Percentiles rank a stretch among this genome's conserved stretches.
Evolutionary conservation across 2,329 filamentous ascomycete species (phyloP).

Genomic region (Hansfordia pulvinata): DNA sequence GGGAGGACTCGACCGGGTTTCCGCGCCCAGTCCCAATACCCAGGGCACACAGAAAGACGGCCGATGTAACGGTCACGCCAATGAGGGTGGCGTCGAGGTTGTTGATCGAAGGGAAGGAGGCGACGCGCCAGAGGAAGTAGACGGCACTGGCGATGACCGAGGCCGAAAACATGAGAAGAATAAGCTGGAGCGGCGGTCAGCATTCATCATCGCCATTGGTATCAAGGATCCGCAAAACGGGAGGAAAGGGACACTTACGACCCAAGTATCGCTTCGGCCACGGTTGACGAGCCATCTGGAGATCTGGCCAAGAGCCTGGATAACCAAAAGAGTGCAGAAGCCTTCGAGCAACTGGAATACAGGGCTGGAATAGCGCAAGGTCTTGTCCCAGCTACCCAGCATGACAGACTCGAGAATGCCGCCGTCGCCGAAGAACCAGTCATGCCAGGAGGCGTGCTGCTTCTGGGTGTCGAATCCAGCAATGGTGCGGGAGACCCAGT

Average conservation of each 20-base stretch:
- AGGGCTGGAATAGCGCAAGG: slow-evolving; percentile 80
- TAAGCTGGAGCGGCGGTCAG: slow-evolving; percentile 50
- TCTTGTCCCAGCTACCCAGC: slow-evolving; percentile 78
- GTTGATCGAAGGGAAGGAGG: slow-evolving; percentile 83
- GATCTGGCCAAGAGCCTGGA: slow-evolving; percentile 88
- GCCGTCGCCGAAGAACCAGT: slow-evolving; percentile 82
- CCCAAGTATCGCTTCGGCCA: slow-evolving; percentile 89
- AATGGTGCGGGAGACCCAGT: slow-evolving; percentile 75
- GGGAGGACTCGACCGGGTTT: slow-evolving; percentile 87
- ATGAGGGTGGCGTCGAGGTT: slow-evolving; percentile 89
- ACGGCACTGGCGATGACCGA: slow-evolving; percentile 86
- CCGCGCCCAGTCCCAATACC: slow-evolving; percentile 89
- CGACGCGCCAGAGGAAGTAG: slow-evolving; percentile 93
- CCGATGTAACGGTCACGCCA: slow-evolving; percentile 82
- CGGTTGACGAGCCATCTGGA: slow-evolving; percentile 90
- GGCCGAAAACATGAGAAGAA: slow-evolving; percentile 74
- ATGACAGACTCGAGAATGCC: slow-evolving; percentile 69
- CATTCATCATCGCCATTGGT: too few relatives aligned
- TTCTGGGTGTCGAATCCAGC: slow-evolving; percentile 46
- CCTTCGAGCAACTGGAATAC: slow-evolving; percentile 91
- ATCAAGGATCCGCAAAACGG: neutral
- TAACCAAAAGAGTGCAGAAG: slow-evolving; percentile 91
- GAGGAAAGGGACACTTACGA: slow-evolving; percentile 44
- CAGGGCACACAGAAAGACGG: slow-evolving; percentile 84
- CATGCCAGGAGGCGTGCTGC: slow-evolving; percentile 52